Evolutionary conservation across 345 rosid genomes (phyloP).

Genomic region (Nasturtium officinale): DNA sequence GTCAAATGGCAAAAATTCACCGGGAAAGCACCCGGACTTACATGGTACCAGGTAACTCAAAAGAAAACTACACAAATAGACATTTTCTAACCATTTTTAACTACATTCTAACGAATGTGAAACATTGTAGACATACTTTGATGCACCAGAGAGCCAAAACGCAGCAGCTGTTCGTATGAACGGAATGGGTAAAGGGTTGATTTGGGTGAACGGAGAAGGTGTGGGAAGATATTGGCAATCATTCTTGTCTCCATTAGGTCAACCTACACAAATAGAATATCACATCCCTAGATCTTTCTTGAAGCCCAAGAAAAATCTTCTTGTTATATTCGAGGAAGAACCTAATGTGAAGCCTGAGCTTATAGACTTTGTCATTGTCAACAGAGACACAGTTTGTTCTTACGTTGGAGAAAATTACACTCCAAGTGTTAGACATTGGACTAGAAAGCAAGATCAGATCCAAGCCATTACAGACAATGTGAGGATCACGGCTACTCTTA

Average conservation of each 20-base stretch:
- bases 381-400: slow-evolving; percentile 85
- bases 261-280: slow-evolving; percentile 76
- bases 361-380: slow-evolving; percentile 52
- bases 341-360: slow-evolving; percentile 56
- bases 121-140: slow-evolving; percentile 58
- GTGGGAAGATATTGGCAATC: slow-evolving; percentile 88
- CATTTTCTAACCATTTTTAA: background rate
- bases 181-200: slow-evolving; percentile 79
- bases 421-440: slow-evolving; percentile 63
- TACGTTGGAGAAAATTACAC: slow-evolving; percentile 58
- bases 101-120: slow-evolving; percentile 16
- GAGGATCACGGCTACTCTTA: slow-evolving; percentile 54
- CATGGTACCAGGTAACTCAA: slow-evolving; percentile 79
- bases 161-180: slow-evolving; percentile 62
- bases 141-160: slow-evolving; percentile 63
- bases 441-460: slow-evolving; percentile 45
- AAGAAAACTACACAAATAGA: background rate
- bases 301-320: slow-evolving; percentile 61
- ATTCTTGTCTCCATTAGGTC: slow-evolving; percentile 63
- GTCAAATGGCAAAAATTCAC: slow-evolving; percentile 51
- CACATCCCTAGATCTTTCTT: slow-evolving; percentile 84
- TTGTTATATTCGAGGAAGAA: slow-evolving; percentile 79
- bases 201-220: slow-evolving; percentile 83
- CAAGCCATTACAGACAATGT: slow-evolving; percentile 45
- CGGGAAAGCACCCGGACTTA: slow-evolving; percentile 45